phyloP scores from a whole-genome alignment of 78 protist species.

The Emiliania huxleyi region DNA sequence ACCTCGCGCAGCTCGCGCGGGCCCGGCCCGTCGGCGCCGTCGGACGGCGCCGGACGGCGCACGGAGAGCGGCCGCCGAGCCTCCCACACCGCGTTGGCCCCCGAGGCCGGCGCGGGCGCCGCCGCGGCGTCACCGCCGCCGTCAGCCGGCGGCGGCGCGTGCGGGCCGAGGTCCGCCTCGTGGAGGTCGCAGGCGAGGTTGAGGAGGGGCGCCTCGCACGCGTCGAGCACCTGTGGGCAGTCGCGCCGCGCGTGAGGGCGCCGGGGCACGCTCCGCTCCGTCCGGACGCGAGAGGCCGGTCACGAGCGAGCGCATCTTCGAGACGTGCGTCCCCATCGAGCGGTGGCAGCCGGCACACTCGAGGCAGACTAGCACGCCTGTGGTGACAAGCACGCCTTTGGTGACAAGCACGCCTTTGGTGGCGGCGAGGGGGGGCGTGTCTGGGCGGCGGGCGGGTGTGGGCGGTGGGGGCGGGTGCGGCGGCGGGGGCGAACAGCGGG shows the following conservation, averaged over 20 bases:
- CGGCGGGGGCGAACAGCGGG: too few relatives aligned
- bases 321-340: not conserved
- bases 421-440: too few relatives aligned
- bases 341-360: conserved; percentile 18
- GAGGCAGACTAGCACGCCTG: not conserved
- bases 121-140: not conserved
- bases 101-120: not conserved
- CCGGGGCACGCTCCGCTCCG: too few relatives aligned
- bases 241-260: not conserved
- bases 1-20: not conserved
- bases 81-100: not conserved
- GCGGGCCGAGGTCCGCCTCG: not conserved
- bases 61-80: not conserved
- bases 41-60: not conserved
- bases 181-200: not conserved
- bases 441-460: too few relatives aligned
- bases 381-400: too few relatives aligned
- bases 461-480: too few relatives aligned
- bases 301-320: not conserved
- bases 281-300: too few relatives aligned
- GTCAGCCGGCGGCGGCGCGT: too few relatives aligned
- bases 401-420: too few relatives aligned
- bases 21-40: not conserved
- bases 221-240: not conserved
- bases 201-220: not conserved